A percentile compares a stretch with the other conserved stretches of the same genome.
Evolutionary conservation across 345 rosid species (phyloP).

Genomic region (Syzygium oleosum): DNA sequence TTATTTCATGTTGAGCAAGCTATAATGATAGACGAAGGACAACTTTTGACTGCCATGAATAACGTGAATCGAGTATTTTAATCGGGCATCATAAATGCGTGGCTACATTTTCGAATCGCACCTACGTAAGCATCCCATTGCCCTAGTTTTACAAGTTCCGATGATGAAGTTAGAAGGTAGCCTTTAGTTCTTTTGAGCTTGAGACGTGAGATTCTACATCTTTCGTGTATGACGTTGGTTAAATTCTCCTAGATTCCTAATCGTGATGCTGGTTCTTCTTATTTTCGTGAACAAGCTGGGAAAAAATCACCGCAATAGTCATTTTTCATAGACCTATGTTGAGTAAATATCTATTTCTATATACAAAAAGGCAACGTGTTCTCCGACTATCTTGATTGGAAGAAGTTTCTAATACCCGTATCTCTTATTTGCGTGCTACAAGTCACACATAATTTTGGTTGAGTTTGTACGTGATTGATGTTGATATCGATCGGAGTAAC

Average conservation of each 20-base stretch:
- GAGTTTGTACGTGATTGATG: background rate
- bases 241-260: background rate
- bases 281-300: background rate
- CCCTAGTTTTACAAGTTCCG: background rate
- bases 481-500: background rate
- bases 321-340: background rate
- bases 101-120: background rate
- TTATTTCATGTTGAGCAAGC: background rate
- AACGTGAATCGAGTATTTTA: background rate
- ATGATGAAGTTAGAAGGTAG: background rate
- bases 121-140: background rate
- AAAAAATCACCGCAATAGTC: background rate
- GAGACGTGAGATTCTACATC: background rate
- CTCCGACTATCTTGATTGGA: background rate
- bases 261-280: background rate
- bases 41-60: background rate
- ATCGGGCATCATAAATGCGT: background rate
- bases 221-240: background rate
- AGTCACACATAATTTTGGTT: background rate
- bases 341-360: background rate
- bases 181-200: background rate
- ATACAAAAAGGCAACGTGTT: background rate
- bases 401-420: background rate
- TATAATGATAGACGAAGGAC: background rate
- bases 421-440: background rate